Evolutionary conservation across 208 protist genomes (phyloP), one percentile per base, ranked within the genome.

Genomic region (Trypanosoma rangeli): DNA sequence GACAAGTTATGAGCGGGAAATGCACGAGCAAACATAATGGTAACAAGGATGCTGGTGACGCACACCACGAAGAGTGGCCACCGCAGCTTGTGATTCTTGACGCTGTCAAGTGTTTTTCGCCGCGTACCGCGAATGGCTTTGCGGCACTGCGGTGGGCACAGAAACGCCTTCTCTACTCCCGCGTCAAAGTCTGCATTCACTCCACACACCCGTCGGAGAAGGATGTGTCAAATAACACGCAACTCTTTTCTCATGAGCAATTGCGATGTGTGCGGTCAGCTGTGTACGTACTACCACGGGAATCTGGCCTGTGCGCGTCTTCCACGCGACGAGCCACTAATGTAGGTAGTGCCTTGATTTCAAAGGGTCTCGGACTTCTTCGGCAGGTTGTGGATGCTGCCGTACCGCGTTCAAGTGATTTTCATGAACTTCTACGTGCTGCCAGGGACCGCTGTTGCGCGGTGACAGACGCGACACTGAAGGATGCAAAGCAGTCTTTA

Each of bases 141-240:
- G 62, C 53, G 12, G 77, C 81, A 13, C 24, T 84, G 28, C 78
- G 73, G 42, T 92, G 83, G 80, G 68, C 81, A n/a, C 80, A 85
- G 37, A 67, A 66, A 28, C 44, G 73, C 18, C 59, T 92, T 3
- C 35, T 92, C 3, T 68, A 66, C 37, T 69, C 76, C 15, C 66
- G 50, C 22, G 75, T 92, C 5, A 18, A 61, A 29, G 82, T 87
- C 31, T 61, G 69, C n/a, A 72, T 92, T 18, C 77, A 86, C 78
- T 78, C 54, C 35, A 65, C 78, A 4, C 74, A 65, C 42, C 82
- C 83, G 0, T 73, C 70, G 20, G 82, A 87, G 57, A 76, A 68
- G 46, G 79, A 87, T 20, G 61, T 86, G n/a, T 61, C 82, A 22
- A 82, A 83, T 65, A 87, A 86, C 63, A 86, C 75, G 5, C 82